Evolutionary conservation across 2,329 filamentous ascomycete genomes (phyloP).

Genomic region (Stemphylium lycopersici): DNA sequence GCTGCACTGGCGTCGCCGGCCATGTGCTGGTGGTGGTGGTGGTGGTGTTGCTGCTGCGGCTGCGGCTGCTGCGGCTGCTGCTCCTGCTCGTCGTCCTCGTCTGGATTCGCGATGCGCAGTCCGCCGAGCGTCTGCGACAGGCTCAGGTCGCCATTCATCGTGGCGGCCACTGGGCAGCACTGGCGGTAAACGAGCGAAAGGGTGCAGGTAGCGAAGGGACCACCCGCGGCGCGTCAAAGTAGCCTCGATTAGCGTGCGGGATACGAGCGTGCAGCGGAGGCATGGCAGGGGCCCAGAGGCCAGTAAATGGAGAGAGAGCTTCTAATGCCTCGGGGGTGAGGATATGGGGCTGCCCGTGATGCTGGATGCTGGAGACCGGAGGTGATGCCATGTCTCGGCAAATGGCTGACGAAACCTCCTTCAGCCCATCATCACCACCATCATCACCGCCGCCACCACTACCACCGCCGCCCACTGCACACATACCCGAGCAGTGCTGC

Average conservation of each 20-base stretch:
- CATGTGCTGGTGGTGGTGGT: constrained; percentile 8
- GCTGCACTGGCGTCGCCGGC: constrained; percentile 31
- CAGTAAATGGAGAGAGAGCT: constrained; percentile 24
- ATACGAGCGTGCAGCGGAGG: constrained; percentile 24
- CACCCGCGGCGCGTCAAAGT: constrained; percentile 26
- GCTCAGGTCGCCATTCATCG: constrained; percentile 91
- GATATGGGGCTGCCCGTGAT: constrained; percentile 22
- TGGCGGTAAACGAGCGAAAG: constrained; percentile 30
- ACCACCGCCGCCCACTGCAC: not conserved
- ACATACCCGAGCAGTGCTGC: not conserved
- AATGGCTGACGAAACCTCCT: constrained; percentile 8
- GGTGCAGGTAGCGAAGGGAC: constrained; percentile 26
- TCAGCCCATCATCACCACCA: not conserved
- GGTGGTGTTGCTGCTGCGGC: not conserved
- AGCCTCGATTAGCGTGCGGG: constrained; percentile 22
- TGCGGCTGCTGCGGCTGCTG: not conserved
- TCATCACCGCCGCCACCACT: not conserved
- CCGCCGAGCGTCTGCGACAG: constrained; percentile 91
- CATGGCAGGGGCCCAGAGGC: constrained; percentile 42
- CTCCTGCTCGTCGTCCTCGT: constrained; percentile 63
- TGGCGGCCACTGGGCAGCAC: constrained; percentile 34
- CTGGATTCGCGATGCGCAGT: constrained; percentile 94
- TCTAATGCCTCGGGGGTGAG: constrained; percentile 24
- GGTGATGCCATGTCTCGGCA: constrained; percentile 32
- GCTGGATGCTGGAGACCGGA: constrained; percentile 13